Evolutionary conservation across 768 basidiomycete species (phyloP), one percentile per base, ranked within the genome.

Genomic region (Tulasnella sp.): DNA sequence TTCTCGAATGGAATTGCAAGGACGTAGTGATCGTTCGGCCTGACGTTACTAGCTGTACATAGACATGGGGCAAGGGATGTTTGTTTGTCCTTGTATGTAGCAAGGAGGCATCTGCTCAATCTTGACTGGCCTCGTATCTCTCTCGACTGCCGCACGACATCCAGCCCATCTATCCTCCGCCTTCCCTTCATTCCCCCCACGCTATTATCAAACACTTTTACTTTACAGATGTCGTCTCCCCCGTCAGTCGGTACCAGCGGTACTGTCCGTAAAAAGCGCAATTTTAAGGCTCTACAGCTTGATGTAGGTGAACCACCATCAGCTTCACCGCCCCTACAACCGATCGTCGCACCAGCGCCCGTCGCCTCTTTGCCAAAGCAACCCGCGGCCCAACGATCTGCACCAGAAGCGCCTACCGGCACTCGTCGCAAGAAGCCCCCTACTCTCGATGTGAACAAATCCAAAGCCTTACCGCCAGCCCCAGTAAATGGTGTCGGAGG

Each of bases 201-300:
- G 29, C 16, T 67, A 2, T 5, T 67, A 67, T 67, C 15, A 44
- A 15, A 67, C 29, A 67, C 61, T 67, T 11, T 57, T 55, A 29
- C 9, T 7, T 26, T 32, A 32, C 26, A 44, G 23, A 77, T 77
- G 77, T 70, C 67, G 6, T 77, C 70, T 18, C 29, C 69, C 1
- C 77, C 35, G 48, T 77, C 42, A 61, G 55, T 55, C 9, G 61
- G 61, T 67, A 67, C 61, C 26, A 67, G 61, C 16, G 61, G 61
- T 29, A 89, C 94, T 80, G 81, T 82, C 46, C 92, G 94, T 85
- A 94, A 94, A 88, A 96, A 96, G 84, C 91, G 94, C 80, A 96
- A 96, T 83, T 95, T 94, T 89, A 95, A 94, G 85, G 90, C 88
- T 51, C 89, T 96, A 11, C 90, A 91, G 85, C 90, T 96, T 83